Evolutionary conservation across 176 grass and related monocot genomes (phyloP).

Genomic region (Urochloa ruziziensis): DNA sequence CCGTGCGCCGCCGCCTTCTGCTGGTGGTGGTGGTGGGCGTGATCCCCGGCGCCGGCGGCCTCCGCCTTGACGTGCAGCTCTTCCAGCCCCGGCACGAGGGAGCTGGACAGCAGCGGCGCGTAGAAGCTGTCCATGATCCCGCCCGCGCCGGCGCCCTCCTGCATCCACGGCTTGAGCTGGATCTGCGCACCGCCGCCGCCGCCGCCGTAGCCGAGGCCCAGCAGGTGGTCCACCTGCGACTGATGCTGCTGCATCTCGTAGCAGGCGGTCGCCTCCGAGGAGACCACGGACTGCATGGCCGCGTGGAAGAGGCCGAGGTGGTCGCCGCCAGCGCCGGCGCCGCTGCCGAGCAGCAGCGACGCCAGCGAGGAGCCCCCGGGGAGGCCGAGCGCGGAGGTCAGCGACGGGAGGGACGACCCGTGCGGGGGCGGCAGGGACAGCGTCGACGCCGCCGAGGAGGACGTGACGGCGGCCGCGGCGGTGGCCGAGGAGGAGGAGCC

Average conservation of each 20-base stretch:
- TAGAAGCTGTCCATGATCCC: conserved; percentile 42
- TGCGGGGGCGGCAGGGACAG: conserved; percentile 4
- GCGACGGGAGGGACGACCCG: conserved; percentile 17
- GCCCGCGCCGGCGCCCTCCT: background rate
- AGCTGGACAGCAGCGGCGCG: conserved; percentile 46
- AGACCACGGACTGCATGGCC: conserved; percentile 53
- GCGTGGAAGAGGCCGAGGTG: conserved; percentile 55
- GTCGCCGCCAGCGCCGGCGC: background rate
- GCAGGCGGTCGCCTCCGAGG: conserved; percentile 34
- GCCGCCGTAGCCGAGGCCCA: conserved; percentile 36
- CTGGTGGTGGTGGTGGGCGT: conserved; percentile 25
- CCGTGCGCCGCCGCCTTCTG: background rate
- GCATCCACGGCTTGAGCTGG: conserved; percentile 43
- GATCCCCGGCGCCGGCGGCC: conserved; percentile 15
- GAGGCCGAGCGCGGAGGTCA: conserved; percentile 36
- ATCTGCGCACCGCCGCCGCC: conserved; percentile 42
- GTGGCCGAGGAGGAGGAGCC: background rate
- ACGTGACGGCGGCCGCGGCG: background rate
- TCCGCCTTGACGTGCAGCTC: conserved; percentile 64
- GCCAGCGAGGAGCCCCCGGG: conserved; percentile 30
- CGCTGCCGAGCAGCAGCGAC: conserved; percentile 40
- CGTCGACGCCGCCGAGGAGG: conserved; percentile 7
- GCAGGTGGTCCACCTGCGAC: conserved; percentile 45
- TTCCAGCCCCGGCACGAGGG: conserved; percentile 53
- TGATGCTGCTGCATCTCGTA: conserved; percentile 53